A percentile compares a stretch with the other conserved stretches of the same genome.
phyloP scores from a whole-genome alignment of 192 early-diverging fungal genomes.

The Coemansia sp. region DNA sequence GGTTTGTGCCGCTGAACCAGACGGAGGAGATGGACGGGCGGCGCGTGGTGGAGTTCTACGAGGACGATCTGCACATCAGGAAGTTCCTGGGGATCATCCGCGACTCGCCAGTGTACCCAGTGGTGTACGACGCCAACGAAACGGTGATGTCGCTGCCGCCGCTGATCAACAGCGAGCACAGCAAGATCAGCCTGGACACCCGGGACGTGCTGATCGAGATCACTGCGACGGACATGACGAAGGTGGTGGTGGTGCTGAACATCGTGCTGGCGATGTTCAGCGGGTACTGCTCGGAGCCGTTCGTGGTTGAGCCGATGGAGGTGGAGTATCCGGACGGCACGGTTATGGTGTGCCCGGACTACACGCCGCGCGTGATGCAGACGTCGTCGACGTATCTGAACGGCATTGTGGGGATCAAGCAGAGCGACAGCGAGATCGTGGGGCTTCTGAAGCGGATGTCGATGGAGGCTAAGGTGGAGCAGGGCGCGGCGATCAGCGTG shows the following conservation, averaged over 20 bases:
- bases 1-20: slow-evolving; percentile 92
- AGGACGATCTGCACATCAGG: slow-evolving; percentile 79
- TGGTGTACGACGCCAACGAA: slow-evolving; percentile 83
- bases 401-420: slow-evolving; percentile 72
- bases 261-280: slow-evolving; percentile 96
- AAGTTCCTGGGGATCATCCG: slow-evolving; percentile 94
- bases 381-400: slow-evolving; percentile 90
- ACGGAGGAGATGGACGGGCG: slow-evolving; percentile 81
- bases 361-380: slow-evolving; percentile 65
- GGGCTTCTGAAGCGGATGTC: slow-evolving; percentile 85
- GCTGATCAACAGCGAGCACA: slow-evolving; percentile 98
- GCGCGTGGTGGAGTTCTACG: slow-evolving; percentile 89
- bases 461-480: slow-evolving; percentile 63
- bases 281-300: slow-evolving; percentile 85
- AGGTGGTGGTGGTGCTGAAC: slow-evolving; percentile 91
- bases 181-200: slow-evolving; percentile 92
- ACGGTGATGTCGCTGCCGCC: slow-evolving; percentile 93
- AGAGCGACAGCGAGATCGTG: slow-evolving; percentile 69
- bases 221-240: slow-evolving; percentile 95
- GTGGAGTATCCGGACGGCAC: slow-evolving; percentile 82
- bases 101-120: slow-evolving; percentile 85
- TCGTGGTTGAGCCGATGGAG: slow-evolving; percentile 93
- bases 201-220: slow-evolving; percentile 98
- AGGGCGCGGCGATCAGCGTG: slow-evolving; percentile 61
- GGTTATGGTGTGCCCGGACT: slow-evolving; percentile 67